These are phyloP conservation scores for Sporisorium scitamineum DNA, from an alignment of 1,284 basidiomycete genomes.

Conservation along the genomic window DNA sequence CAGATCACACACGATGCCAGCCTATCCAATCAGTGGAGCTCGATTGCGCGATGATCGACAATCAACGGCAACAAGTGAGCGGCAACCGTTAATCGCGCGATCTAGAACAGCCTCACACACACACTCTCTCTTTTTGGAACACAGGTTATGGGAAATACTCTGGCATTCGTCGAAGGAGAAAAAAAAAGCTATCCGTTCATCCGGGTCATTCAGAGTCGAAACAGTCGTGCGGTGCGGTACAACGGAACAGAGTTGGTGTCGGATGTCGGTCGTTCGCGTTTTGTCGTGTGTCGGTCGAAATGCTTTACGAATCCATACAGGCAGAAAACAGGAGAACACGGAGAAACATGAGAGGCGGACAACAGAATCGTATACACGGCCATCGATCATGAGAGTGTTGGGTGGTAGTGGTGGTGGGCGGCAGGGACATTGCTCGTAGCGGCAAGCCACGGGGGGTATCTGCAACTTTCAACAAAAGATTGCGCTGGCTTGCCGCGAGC, in stretches of 20 bases:
- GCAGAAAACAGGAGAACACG: neutral
- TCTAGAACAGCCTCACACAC: neutral
- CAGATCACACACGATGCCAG: neutral
- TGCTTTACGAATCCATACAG: neutral
- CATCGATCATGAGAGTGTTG: slow-evolving; percentile 28
- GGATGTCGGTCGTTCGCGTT: slow-evolving; percentile 8
- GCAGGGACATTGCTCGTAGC: slow-evolving; percentile 1
- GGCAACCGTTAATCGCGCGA: neutral
- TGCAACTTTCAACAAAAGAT: neutral
- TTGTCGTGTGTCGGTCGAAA: neutral
- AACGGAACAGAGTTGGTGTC: neutral
- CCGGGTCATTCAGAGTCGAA: neutral
- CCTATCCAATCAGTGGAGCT: neutral
- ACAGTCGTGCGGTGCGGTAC: slow-evolving; percentile 5
- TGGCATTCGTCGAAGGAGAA: slow-evolving; percentile 19
- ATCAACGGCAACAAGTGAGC: too few relatives aligned
- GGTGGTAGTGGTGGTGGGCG: neutral
- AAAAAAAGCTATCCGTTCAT: neutral
- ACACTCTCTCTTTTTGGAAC: too few relatives aligned
- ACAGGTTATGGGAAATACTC: neutral
- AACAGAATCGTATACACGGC: slow-evolving; percentile 10
- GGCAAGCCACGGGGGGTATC: slow-evolving; percentile 2
- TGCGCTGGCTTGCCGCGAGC: neutral
- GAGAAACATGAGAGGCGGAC: slow-evolving; percentile 35
- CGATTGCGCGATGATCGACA: neutral